phyloP scores from a whole-genome alignment of 2,329 filamentous ascomycete species.

The Colletotrichum somersetense region DNA sequence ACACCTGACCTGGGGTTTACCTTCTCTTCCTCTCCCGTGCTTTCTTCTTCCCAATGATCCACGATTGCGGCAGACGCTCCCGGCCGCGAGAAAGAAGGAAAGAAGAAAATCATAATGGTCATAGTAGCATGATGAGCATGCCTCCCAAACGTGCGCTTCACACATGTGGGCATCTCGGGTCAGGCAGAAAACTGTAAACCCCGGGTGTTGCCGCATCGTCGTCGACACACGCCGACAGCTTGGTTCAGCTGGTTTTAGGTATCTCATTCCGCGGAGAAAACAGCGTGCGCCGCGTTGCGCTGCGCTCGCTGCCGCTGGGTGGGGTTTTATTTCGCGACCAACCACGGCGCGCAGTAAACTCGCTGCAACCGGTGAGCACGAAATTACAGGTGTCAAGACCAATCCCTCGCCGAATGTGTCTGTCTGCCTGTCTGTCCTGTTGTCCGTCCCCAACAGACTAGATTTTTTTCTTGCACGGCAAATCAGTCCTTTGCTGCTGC shows the following conservation, averaged over 20 bases:
- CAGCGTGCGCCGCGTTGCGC: not conserved
- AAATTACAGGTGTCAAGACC: not conserved
- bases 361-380: not conserved
- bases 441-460: not conserved
- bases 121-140: not conserved
- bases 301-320: not conserved
- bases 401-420: not conserved
- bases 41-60: not conserved
- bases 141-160: not conserved
- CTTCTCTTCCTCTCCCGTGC: not conserved
- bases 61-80: conserved; percentile 19
- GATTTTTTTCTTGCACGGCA: not conserved
- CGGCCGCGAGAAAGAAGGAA: not conserved
- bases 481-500: conserved; percentile 4
- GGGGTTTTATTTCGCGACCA: not conserved
- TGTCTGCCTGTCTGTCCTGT: not conserved
- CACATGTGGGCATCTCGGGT: not conserved
- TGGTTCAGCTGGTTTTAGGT: not conserved
- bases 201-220: not conserved
- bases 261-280: not conserved
- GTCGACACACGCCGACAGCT: not conserved
- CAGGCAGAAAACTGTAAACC: not conserved
- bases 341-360: conserved; percentile 4
- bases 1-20: too few relatives aligned
- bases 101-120: not conserved